Percentiles rank a stretch among this genome's conserved stretches.
Conservation (phyloP, 139 green algal genomes). For the Chlorella sorokiniana region DNA sequence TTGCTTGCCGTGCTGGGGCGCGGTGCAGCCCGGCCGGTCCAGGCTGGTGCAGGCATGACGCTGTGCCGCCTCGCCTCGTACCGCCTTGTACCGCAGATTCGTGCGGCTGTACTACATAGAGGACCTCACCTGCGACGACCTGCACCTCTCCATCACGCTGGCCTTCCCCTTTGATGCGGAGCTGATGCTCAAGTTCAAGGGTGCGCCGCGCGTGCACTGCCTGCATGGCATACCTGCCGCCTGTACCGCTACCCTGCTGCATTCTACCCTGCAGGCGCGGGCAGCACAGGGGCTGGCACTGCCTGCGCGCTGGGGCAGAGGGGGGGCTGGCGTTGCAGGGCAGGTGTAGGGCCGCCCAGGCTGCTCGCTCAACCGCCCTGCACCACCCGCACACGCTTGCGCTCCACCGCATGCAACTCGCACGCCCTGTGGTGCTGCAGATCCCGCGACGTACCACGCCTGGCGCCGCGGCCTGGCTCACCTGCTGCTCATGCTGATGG, state of each 20-base stretch:
- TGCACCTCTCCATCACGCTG: conserved; percentile 28
- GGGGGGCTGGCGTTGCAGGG: too few relatives aligned
- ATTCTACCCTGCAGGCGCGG: too few relatives aligned
- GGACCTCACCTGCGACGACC: conserved; percentile 5
- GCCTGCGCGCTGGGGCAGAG: too few relatives aligned
- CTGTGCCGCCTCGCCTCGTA: neutral
- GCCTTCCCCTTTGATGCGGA: conserved; percentile 36
- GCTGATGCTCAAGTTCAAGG: conserved; percentile 36
- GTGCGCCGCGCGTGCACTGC: neutral
- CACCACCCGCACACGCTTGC: too few relatives aligned
- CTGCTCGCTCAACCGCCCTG: too few relatives aligned
- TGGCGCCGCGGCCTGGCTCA: conserved; percentile 37
- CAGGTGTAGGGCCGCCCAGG: too few relatives aligned
- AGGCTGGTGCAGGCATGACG: too few relatives aligned
- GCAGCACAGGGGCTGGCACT: too few relatives aligned
- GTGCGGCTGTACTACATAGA: conserved; percentile 53
- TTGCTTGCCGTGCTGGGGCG: too few relatives aligned
- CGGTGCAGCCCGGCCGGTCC: too few relatives aligned
- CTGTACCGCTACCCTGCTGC: neutral
- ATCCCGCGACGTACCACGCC: conserved; percentile 15
- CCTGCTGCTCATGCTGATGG: conserved; percentile 29
- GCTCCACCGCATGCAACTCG: too few relatives aligned
- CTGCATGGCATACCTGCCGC: neutral
- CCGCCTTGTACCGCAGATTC: conserved; percentile 20
- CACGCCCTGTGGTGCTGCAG: too few relatives aligned